A percentile compares a stretch with the other conserved stretches of the same genome.
Conservation (phyloP, 2,329 filamentous ascomycete genomes). For the Biscogniauxia sp. region DNA sequence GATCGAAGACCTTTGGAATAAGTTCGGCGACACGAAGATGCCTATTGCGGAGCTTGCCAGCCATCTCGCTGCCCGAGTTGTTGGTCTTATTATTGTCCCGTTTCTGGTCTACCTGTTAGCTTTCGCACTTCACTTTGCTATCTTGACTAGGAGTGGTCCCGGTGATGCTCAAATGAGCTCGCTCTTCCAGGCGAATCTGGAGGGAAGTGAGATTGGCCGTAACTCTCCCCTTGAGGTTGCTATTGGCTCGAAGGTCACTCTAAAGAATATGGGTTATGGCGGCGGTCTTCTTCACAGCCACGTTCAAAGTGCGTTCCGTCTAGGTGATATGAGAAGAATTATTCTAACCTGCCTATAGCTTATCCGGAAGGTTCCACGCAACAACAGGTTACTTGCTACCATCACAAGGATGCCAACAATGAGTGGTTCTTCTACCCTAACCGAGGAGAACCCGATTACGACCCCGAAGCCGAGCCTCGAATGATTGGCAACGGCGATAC, state of each 20-base stretch:
- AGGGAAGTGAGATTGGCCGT: conserved; percentile 89
- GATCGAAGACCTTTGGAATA: conserved; percentile 94
- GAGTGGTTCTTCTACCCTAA: conserved; percentile 99
- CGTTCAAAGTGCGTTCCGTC: conserved; percentile 63
- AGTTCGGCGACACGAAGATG: conserved; percentile 94
- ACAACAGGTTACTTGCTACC: conserved; percentile 98
- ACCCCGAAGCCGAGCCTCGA: conserved; percentile 67
- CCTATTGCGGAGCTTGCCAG: conserved; percentile 63
- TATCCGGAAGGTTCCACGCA: conserved; percentile 91
- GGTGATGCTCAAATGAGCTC: conserved; percentile 99
- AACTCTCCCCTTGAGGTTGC: conserved; percentile 93
- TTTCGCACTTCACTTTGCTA: conserved; percentile 91
- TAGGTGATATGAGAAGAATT: neutral
- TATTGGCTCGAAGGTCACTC: conserved; percentile 80
- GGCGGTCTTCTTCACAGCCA: conserved; percentile 95
- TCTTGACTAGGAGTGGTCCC: conserved; percentile 89
- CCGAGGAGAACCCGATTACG: conserved; percentile 70
- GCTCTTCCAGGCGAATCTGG: conserved; percentile 94
- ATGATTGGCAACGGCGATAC: conserved; percentile 76
- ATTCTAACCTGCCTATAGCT: conserved; percentile 35
- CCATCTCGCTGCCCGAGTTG: conserved; percentile 75
- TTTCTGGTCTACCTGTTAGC: conserved; percentile 92
- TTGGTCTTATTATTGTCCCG: conserved; percentile 86
- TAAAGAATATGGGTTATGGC: conserved; percentile 99
- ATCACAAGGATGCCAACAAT: conserved; percentile 99